Evolutionary conservation across 1,284 basidiomycete species (phyloP).

Genomic region (Austroboletus novae-zelandiae): DNA sequence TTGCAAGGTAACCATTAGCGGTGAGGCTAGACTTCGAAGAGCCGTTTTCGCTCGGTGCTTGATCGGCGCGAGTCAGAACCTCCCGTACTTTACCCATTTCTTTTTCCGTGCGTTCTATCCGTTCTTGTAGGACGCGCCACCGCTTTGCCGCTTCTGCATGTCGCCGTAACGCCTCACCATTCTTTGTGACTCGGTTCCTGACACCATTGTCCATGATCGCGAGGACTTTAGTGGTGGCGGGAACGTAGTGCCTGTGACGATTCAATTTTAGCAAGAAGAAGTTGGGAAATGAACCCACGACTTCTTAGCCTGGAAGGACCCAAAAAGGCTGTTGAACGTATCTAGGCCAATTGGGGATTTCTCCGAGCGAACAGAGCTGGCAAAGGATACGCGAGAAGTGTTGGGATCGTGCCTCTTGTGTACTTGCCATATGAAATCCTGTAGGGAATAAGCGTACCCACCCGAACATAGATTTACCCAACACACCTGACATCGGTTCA

Average conservation of each 20-base stretch:
- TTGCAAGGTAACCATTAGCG: slow-evolving; percentile 58
- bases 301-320: slow-evolving; percentile 82
- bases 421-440: slow-evolving; percentile 84
- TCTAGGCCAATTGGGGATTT: slow-evolving; percentile 56
- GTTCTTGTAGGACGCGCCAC: slow-evolving; percentile 77
- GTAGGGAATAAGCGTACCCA: slow-evolving; percentile 6
- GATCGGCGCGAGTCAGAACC: slow-evolving; percentile 53
- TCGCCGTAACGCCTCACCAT: slow-evolving; percentile 87
- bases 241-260: slow-evolving; percentile 75
- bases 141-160: slow-evolving; percentile 83
- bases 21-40: slow-evolving; percentile 62
- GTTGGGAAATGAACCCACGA: slow-evolving; percentile 49
- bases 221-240: slow-evolving; percentile 90
- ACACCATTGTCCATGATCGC: slow-evolving; percentile 92
- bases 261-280: slow-evolving; percentile 10
- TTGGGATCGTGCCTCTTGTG: slow-evolving; percentile 56
- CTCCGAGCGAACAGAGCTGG: slow-evolving; percentile 50
- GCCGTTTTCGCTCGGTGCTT: slow-evolving; percentile 59
- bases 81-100: slow-evolving; percentile 77
- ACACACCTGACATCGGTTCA: slow-evolving; percentile 77
- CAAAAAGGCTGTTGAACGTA: slow-evolving; percentile 59
- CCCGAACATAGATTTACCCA: not conserved
- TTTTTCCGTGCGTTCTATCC: slow-evolving; percentile 72
- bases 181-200: slow-evolving; percentile 86
- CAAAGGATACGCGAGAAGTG: slow-evolving; percentile 41